Base-by-base conservation (phyloP, 345 rosid species). In the Melastoma malabathricum region DNA sequence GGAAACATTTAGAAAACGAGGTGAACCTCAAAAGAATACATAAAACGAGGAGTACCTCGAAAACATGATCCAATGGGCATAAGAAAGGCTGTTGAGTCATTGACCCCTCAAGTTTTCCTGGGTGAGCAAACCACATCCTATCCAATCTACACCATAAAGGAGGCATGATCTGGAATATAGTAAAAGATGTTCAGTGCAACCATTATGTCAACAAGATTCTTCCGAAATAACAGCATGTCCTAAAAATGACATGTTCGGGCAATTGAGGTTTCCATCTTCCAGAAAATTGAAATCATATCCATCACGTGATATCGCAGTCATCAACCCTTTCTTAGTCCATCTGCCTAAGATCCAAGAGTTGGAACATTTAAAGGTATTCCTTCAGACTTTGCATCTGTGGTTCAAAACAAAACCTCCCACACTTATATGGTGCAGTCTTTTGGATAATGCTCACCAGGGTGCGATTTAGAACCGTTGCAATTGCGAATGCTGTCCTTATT, bases 121-220 rank as follows among this genome's bases (percentile, higher is more conserved):
- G 97, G 78, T 92, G 98, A 6, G 84, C 73, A 81, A 87, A 92
- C 98, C 98, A 92, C 49, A 92, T 70, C 70, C 97, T 81, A 66
- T 92, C 98, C 80, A 92, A 63, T 77, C 97, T 84, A 75, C 98
- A 92, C 98, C 98, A 92, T 51, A 92, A 49, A 10, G 95, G 97
- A 59, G 98, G 98, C 90, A 92, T 77, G 52, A 92, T 84, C 98
- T 92, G 72, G 68, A 64, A 66, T 39, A 48, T 46, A 58, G 38
- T 3, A 52, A 19, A 54, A n/a, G 53, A 59, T 52, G 43, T 34
- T 55, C 55, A 31, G 22, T 27, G 20, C 47, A 31, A 49, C 64
- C 55, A 44, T 49, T 45, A 48, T 55, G 45, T 57, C 51, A 29
- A 57, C 46, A 22, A 46, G 18, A 18, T 8, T 46, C 18, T 5